A percentile compares a stretch with the other conserved stretches of the same genome.
phyloP scores from a whole-genome alignment of 352 stramenopile genomes.

The Pythium grandisporangium region DNA sequence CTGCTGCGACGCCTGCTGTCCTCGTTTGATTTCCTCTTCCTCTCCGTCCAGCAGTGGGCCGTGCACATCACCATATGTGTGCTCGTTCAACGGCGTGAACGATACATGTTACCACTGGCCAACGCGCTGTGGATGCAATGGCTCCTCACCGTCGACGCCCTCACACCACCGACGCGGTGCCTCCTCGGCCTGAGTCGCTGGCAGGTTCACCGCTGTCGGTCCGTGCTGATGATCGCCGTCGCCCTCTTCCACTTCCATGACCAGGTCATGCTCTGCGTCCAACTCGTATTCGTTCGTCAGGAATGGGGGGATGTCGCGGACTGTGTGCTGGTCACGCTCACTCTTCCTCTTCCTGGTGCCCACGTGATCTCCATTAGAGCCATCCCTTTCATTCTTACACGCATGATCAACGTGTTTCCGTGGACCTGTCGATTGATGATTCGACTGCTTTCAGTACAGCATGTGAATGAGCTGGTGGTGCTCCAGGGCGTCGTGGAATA shows the following conservation, averaged over 20 bases:
- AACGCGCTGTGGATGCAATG: conserved; percentile 13
- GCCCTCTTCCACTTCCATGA: too few relatives aligned
- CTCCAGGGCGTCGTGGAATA: neutral
- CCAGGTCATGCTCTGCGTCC: neutral
- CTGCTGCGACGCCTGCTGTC: conserved; percentile 1
- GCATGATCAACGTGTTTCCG: conserved; percentile 1
- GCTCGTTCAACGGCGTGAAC: conserved; percentile 9
- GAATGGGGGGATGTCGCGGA: neutral
- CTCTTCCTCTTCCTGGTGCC: neutral
- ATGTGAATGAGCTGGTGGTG: neutral
- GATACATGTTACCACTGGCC: neutral
- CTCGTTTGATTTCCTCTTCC: conserved; percentile 20
- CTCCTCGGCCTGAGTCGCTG: neutral
- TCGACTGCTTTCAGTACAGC: neutral
- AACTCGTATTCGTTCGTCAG: neutral
- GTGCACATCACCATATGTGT: conserved; percentile 6
- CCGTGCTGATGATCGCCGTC: too few relatives aligned
- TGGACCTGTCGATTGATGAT: neutral
- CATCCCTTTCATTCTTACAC: conserved; percentile 10
- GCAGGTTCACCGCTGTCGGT: too few relatives aligned
- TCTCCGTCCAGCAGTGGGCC: conserved; percentile 11
- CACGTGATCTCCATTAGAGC: neutral
- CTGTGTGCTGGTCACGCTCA: neutral
- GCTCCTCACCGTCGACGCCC: conserved; percentile 13
- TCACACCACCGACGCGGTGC: neutral